These are phyloP conservation scores for Combretum micranthum DNA, from an alignment of 345 rosid species.

Conservation along the genomic window DNA sequence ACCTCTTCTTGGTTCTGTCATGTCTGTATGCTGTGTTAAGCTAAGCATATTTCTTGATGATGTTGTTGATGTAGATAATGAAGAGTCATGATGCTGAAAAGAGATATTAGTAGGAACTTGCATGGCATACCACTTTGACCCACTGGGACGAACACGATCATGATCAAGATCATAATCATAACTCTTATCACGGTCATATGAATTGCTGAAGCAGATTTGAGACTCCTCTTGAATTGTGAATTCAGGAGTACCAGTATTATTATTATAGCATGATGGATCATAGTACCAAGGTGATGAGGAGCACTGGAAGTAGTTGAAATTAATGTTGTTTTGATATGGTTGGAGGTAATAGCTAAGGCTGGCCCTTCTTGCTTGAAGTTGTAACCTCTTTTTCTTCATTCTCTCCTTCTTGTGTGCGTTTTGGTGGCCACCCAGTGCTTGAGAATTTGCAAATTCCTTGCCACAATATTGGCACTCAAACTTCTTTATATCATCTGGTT, in stretches of 20 bases:
- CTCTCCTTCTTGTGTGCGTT: conserved; percentile 98
- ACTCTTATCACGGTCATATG: conserved; percentile 3
- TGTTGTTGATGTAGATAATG: no score
- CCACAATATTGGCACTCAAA: conserved; percentile 89
- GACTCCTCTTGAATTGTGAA: conserved; percentile 41
- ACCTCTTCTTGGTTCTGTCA: conserved; percentile 18
- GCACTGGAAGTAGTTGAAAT: conserved; percentile 12
- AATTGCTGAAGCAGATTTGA: conserved; percentile 56
- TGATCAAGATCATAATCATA: conserved; percentile 11
- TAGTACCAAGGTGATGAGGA: conserved; percentile 34
- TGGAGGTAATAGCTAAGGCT: conserved; percentile 58
- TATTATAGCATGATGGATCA: conserved; percentile 25
- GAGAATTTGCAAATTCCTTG: conserved; percentile 87
- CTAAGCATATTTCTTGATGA: conserved; percentile 15
- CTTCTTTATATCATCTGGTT: conserved; percentile 23
- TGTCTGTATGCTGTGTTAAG: conserved; percentile 20
- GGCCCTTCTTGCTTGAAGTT: conserved; percentile 81
- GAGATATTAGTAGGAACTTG: conserved; percentile 18
- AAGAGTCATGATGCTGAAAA: conserved; percentile 11
- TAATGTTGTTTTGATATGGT: conserved; percentile 37
- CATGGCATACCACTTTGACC: conserved; percentile 16
- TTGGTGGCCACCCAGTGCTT: conserved; percentile 97
- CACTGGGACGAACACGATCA: conserved; percentile 7
- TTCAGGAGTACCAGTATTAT: conserved; percentile 11
- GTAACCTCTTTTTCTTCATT: conserved; percentile 81